These are phyloP conservation scores for Westerdykella ornata DNA, from an alignment of 2,329 filamentous ascomycete species.

Conservation along the genomic window DNA sequence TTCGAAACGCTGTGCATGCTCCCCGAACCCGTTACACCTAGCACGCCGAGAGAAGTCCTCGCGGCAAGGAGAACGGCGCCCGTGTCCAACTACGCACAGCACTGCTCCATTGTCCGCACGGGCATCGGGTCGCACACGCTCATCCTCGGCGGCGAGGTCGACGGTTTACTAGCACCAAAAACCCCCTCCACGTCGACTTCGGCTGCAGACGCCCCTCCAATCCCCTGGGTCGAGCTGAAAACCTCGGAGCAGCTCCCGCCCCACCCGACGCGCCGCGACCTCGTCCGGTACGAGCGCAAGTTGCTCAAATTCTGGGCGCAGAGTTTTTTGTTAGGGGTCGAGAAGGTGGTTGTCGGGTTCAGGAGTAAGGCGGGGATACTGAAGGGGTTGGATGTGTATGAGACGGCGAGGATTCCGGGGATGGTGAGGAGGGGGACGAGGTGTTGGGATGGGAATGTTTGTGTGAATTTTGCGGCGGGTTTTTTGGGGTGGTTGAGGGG, in stretches of 20 bases:
- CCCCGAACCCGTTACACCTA: conserved; percentile 66
- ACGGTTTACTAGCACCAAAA: conserved; percentile 52
- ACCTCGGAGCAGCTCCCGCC: conserved; percentile 64
- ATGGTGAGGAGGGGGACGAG: conserved; percentile 62
- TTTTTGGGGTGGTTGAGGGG: conserved; percentile 70
- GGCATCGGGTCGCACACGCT: conserved; percentile 70
- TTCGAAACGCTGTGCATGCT: conserved; percentile 83
- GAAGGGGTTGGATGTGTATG: conserved; percentile 65
- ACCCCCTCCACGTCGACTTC: conserved; percentile 2
- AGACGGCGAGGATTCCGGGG: conserved; percentile 70
- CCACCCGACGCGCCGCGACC: conserved; percentile 55
- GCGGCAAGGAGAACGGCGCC: conserved; percentile 63
- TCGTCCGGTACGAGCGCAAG: conserved; percentile 76
- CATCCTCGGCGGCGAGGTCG: conserved; percentile 87
- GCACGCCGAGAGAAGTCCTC: conserved; percentile 67
- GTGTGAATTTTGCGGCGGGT: conserved; percentile 77
- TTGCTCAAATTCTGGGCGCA: conserved; percentile 96
- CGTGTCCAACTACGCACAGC: conserved; percentile 88
- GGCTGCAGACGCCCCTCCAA: conserved; percentile 35
- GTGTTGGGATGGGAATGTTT: conserved; percentile 86
- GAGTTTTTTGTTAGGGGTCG: conserved; percentile 87
- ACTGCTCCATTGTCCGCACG: conserved; percentile 88
- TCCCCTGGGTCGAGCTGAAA: conserved; percentile 93
- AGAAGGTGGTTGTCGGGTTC: conserved; percentile 86
- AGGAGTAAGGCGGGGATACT: conserved; percentile 68